Evolutionary conservation across 1,284 basidiomycete species (phyloP).

Genomic region (Apiotrichum sp.): DNA sequence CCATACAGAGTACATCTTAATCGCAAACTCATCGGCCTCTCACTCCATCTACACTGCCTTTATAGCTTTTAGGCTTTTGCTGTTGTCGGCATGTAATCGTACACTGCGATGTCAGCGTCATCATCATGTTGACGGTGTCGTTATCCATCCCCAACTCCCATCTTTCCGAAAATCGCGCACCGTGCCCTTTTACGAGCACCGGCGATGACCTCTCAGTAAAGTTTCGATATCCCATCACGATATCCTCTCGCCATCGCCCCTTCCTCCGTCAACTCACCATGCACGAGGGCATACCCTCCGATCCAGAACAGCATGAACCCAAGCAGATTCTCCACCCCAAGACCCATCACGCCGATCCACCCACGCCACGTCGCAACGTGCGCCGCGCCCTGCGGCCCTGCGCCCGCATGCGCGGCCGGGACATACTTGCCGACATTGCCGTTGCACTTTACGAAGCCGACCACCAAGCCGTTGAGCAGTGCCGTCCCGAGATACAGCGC

Average conservation of each 20-base stretch:
- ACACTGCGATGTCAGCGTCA: slow-evolving; percentile 7
- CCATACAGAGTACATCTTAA: too few species aligned
- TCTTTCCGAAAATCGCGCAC: too few species aligned
- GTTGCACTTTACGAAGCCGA: slow-evolving; percentile 62
- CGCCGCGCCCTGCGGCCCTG: slow-evolving; percentile 43
- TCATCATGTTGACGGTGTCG: too few species aligned
- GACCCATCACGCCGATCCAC: slow-evolving; percentile 60
- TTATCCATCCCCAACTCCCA: too few species aligned
- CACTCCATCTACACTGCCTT: too few species aligned
- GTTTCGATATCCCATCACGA: too few species aligned
- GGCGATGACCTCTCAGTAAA: too few species aligned
- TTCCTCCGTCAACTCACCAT: slow-evolving; percentile 11
- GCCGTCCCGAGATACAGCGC: slow-evolving; percentile 65
- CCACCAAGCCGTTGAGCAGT: slow-evolving; percentile 58
- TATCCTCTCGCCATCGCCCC: too few species aligned
- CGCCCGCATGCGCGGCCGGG: slow-evolving; percentile 25
- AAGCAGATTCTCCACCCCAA: slow-evolving; percentile 77
- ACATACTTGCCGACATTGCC: slow-evolving; percentile 45
- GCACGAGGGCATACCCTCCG: slow-evolving; percentile 59
- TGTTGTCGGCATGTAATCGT: slow-evolving; percentile 6
- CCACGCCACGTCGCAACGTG: slow-evolving; percentile 29
- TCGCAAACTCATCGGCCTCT: too few species aligned
- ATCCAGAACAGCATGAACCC: slow-evolving; percentile 86
- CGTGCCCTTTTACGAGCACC: too few species aligned
- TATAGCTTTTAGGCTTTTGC: background rate